phyloP scores from a whole-genome alignment of 306 rosid genomes.

The Dryas octopetala region DNA sequence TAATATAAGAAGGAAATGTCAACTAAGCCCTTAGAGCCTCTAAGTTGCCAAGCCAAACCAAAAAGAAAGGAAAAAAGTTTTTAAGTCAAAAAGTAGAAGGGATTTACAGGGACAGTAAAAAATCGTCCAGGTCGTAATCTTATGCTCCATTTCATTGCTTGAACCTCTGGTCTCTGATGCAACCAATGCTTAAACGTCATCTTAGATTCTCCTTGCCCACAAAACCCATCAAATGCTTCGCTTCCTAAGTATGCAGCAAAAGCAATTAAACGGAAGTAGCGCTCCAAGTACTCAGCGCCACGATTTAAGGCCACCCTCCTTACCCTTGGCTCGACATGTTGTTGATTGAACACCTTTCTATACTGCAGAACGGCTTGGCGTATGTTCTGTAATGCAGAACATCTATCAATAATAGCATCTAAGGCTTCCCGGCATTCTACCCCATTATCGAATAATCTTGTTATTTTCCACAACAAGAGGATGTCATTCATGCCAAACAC shows the following conservation, averaged over 20 bases:
- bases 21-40: constrained; percentile 12
- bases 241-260: constrained; percentile 97
- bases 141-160: constrained; percentile 94
- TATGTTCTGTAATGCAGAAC: constrained; percentile 87
- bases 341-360: constrained; percentile 81
- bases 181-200: constrained; percentile 88
- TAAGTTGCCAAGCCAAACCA: neutral
- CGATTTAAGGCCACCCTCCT: constrained; percentile 90
- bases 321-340: constrained; percentile 78
- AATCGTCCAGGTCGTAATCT: constrained; percentile 82
- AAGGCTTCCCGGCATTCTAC: constrained; percentile 86
- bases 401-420: constrained; percentile 89
- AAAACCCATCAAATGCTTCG: constrained; percentile 83
- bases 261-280: constrained; percentile 87
- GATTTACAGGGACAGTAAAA: constrained; percentile 74
- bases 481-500: constrained; percentile 91
- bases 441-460: constrained; percentile 81
- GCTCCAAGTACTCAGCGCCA: constrained; percentile 87
- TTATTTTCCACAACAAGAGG: constrained; percentile 85
- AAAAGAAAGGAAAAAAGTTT: neutral
- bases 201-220: constrained; percentile 63
- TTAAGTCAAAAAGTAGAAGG: constrained; percentile 11
- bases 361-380: constrained; percentile 85
- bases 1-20: neutral
- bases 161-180: constrained; percentile 83